Conservation (phyloP, 2,329 filamentous ascomycete genomes). For the Aspergillus neotritici region DNA sequence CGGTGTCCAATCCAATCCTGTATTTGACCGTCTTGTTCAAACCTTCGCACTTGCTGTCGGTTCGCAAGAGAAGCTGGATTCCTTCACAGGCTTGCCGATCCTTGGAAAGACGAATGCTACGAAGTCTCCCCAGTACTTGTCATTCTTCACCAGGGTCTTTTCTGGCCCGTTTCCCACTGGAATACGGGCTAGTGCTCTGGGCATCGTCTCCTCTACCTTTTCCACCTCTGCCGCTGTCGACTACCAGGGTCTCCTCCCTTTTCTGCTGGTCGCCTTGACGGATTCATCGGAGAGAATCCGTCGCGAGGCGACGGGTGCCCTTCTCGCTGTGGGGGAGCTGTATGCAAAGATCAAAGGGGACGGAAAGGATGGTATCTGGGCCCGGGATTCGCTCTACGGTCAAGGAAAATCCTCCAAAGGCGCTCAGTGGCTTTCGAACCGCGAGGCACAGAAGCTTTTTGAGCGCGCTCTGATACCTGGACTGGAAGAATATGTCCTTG, state of each 20-base stretch:
- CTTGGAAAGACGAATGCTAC: slow-evolving; percentile 42
- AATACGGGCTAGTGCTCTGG: slow-evolving; percentile 64
- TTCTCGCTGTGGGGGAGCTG: slow-evolving; percentile 51
- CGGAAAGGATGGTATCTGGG: slow-evolving; percentile 48
- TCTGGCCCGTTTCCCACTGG: slow-evolving; percentile 64
- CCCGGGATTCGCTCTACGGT: slow-evolving; percentile 60
- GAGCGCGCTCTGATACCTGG: slow-evolving; percentile 64
- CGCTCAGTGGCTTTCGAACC: slow-evolving; percentile 54
- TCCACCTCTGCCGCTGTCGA: slow-evolving; percentile 52
- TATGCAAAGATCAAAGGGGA: slow-evolving; percentile 47
- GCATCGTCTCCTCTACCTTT: slow-evolving; percentile 55
- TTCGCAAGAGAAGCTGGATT: slow-evolving; percentile 25
- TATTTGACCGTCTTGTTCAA: slow-evolving; percentile 36
- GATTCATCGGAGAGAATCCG: slow-evolving; percentile 74
- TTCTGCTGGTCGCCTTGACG: slow-evolving; percentile 65
- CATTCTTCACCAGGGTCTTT: slow-evolving; percentile 71
- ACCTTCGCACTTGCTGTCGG: slow-evolving; percentile 32
- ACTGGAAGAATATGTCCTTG: slow-evolving; percentile 80
- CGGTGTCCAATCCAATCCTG: slow-evolving; percentile 23
- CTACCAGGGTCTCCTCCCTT: slow-evolving; percentile 77
- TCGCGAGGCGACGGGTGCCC: slow-evolving; percentile 64
- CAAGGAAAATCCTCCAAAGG: slow-evolving; percentile 42
- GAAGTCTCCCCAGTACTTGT: slow-evolving; percentile 62
- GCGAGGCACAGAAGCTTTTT: slow-evolving; percentile 57
- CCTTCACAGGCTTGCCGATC: slow-evolving; percentile 35